Evolutionary conservation across 2,329 filamentous ascomycete genomes (phyloP), one percentile per base, ranked within the genome.

Genomic region (Emergomyces africanus): DNA sequence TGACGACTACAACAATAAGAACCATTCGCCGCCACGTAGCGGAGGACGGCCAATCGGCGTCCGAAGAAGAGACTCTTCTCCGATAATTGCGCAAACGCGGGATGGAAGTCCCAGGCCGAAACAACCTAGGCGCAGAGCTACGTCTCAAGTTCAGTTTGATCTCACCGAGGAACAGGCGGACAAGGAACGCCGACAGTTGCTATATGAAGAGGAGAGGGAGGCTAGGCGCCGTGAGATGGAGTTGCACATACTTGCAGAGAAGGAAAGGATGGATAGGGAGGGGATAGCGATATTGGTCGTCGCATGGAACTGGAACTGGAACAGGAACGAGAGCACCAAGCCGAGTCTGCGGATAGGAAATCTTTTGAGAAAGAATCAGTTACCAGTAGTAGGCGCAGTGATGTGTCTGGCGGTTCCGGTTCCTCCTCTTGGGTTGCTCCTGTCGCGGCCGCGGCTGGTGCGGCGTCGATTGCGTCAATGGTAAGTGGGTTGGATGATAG

Each of bases 121-220:
- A 10, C 60, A 66, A 15, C 48, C 50, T 9, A 72, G 69, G 53
- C 72, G 71, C 54, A 68, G 70, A 25, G 67, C 67, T 30, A 70
- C 72, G 3, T 58, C 62, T 3, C 73, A 75, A 61, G 83, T 85
- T 8, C 78, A 79, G 58, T 84, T 84, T 63, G 77, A 80, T 42
- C 66, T 84, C 55, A 83, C 81, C 0, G 73, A 82, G 53, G 80
- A 83, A 66, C 80, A 83, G 68, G 73, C 71, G 41, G 74, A 77
- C 35, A 79, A 77, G 57, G 79, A 81, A 58, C 69, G 70, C 56
- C 68, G 68, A 37, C 66, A 62, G 10, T 56, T 61, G 48, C 50
- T 57, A 37, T 57, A 65, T 18, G 63, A 66, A 46, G 60, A 65
- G 37, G 60, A 64, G 35, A 62, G 60, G 57, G 58, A 63, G 28